Conservation (phyloP, 2,329 filamentous ascomycete species). For the Metarhizium album region DNA sequence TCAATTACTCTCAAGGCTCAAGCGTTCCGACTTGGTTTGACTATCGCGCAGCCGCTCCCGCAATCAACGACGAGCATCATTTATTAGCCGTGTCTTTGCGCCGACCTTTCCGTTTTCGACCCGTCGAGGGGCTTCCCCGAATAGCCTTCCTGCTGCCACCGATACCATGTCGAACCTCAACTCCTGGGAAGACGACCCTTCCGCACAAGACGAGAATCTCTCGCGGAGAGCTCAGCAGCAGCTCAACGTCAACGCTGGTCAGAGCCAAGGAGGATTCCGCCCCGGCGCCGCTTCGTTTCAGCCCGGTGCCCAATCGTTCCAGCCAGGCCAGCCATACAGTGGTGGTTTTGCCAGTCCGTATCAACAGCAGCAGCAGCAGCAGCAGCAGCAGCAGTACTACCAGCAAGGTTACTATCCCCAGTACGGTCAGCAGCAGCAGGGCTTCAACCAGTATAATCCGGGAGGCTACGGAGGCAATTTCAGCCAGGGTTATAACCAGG, state of each 20-base stretch:
- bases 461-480: conserved; percentile 38
- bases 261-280: conserved; percentile 35
- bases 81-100: background rate
- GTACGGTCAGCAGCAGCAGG: conserved; percentile 36
- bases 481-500: conserved; percentile 37
- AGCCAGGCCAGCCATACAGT: conserved; percentile 59
- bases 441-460: conserved; percentile 42
- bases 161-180: conserved; percentile 72
- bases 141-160: background rate
- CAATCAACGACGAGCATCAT: conserved; percentile 3
- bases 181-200: conserved; percentile 87
- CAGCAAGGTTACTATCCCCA: conserved; percentile 48
- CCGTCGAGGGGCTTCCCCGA: background rate
- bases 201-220: conserved; percentile 67
- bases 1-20: background rate
- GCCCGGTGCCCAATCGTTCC: conserved; percentile 59
- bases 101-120: background rate
- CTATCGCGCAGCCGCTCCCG: background rate
- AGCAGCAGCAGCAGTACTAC: conserved; percentile 34
- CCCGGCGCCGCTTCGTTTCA: conserved; percentile 55
- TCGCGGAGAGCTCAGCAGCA: conserved; percentile 66
- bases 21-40: background rate
- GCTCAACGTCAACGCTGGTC: conserved; percentile 57
- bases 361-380: conserved; percentile 47
- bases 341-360: conserved; percentile 46